Base-by-base conservation (phyloP, 305 asterid genomes). In the Fraxinus sp. region DNA sequence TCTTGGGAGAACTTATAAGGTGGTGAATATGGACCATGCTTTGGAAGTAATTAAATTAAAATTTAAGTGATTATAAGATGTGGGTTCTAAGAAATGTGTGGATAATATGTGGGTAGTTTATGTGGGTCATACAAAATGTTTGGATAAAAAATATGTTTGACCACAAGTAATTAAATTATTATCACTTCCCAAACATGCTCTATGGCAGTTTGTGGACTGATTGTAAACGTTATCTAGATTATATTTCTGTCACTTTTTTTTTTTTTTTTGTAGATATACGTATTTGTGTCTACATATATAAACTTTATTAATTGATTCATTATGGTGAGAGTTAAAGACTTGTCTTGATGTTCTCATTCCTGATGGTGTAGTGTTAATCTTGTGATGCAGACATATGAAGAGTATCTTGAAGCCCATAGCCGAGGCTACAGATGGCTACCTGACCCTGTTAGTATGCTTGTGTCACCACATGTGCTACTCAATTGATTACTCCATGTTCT, bases 331-430 rank as follows among this genome's bases (percentile, higher is more conserved):
- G 76, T 74, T 75, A 64, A 30, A 77, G 82, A 64, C 41, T 64
- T 80, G 77, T 16, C 28, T 83, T 76, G 33, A 70, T 36, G 28
- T 24, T 71, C 28, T 80, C 43, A 62, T 64, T 86, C 80, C 86
- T 90, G 85, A 79, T 80, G 80, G 68, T 79, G 49, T 83, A 70
- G 20, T 77, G 0, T 84, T 86, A 73, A 64, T 83, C 64, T 80
- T 73, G 32, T 85, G 39, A 80, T 88, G 92, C 93, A 95, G 99
- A 94, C 95, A 28, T 95, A 95, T 92, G 99, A 95, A 89, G 98
- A 95, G 85, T 95, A 95, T 85, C 88, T 95, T 78, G 99, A 94
- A 86, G 98, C 96, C 78, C 93, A 91, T 88, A 87, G 89, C 84
- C 90, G 87, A 86, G 86, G 89, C 81, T 80, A 81, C 90, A 84